phyloP scores from a whole-genome alignment of 2,329 filamentous ascomycete species.

The Aspergillus pseudonomiae region DNA sequence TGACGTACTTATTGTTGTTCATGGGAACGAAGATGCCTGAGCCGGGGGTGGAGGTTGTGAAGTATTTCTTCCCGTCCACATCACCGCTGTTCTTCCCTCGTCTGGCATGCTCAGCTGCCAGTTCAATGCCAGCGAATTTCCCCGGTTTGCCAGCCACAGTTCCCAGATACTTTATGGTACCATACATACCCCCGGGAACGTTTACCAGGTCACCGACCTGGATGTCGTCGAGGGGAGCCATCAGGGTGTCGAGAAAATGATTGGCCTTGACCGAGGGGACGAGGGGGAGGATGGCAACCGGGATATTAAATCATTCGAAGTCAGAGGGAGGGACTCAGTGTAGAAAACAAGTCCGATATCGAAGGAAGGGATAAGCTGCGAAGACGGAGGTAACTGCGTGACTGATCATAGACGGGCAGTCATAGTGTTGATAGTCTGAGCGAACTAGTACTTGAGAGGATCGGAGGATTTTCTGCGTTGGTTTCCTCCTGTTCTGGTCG shows the following conservation, averaged over 20 bases:
- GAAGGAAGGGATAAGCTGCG: slow-evolving; percentile 7
- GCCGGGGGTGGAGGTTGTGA: slow-evolving; percentile 74
- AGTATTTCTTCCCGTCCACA: slow-evolving; percentile 85
- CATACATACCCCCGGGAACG: slow-evolving; percentile 90
- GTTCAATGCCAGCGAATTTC: slow-evolving; percentile 87
- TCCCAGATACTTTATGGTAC: slow-evolving; percentile 86
- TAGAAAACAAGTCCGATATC: slow-evolving; percentile 19
- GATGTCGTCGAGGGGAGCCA: slow-evolving; percentile 55
- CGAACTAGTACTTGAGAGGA: slow-evolving; percentile 7
- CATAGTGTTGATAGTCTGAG: slow-evolving; percentile 14
- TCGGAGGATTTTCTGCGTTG: slow-evolving; percentile 13
- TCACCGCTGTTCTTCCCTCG: slow-evolving; percentile 95
- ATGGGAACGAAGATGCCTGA: slow-evolving; percentile 93
- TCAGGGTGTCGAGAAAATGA: slow-evolving; percentile 17
- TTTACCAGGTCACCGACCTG: slow-evolving; percentile 83
- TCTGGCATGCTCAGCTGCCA: slow-evolving; percentile 75
- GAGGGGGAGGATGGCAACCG: slow-evolving; percentile 5
- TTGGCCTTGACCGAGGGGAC: not conserved
- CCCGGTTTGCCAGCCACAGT: slow-evolving; percentile 86
- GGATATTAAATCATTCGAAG: slow-evolving; percentile 18
- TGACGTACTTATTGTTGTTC: slow-evolving; percentile 67
- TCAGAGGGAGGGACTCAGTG: slow-evolving; percentile 5
- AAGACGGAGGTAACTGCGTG: slow-evolving; percentile 19
- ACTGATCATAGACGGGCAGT: slow-evolving; percentile 22
- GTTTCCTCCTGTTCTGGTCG: slow-evolving; percentile 7